Evolutionary conservation across 1,139 yeast genomes (phyloP).

Genomic region (Pichia sp.): DNA sequence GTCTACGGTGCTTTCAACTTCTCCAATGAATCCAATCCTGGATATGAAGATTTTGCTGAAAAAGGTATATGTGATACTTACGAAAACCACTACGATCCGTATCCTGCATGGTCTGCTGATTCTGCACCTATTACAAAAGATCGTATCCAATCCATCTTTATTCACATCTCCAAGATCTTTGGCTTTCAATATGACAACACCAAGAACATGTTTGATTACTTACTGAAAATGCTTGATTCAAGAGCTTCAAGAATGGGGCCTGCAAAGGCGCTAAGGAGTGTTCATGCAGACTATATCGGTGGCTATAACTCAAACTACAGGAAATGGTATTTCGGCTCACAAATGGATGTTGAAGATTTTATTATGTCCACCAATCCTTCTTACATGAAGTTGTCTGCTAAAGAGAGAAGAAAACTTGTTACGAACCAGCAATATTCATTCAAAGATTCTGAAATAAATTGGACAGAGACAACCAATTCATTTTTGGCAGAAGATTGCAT

Average conservation of each 20-base stretch:
- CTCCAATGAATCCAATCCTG: conserved; percentile 24
- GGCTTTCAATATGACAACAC: conserved; percentile 62
- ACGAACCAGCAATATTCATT: conserved; percentile 17
- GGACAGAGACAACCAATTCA: conserved; percentile 40
- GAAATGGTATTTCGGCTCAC: conserved; percentile 74
- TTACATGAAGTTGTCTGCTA: conserved; percentile 19
- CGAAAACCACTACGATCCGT: conserved; percentile 40
- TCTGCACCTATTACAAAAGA: conserved; percentile 35
- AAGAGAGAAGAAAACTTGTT: conserved; percentile 24
- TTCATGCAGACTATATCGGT: conserved; percentile 70
- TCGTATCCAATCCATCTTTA: conserved; percentile 51
- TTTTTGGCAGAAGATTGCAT: conserved; percentile 41
- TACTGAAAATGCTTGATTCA: conserved; percentile 57
- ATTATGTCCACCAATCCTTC: conserved; percentile 29
- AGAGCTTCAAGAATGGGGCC: conserved; percentile 61
- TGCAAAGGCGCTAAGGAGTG: conserved; percentile 43
- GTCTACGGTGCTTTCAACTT: conserved; percentile 23
- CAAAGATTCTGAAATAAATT: conserved; percentile 37
- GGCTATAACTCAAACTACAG: conserved; percentile 61
- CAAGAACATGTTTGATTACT: conserved; percentile 58
- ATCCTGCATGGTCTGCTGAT: conserved; percentile 50
- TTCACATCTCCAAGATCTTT: conserved; percentile 46
- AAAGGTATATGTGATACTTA: conserved; percentile 35
- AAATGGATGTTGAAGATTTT: conserved; percentile 58
- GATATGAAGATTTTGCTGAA: conserved; percentile 35